These are phyloP conservation scores for Rubroboletus pulcherrimus DNA, from an alignment of 768 basidiomycete genomes.

Conservation along the genomic window DNA sequence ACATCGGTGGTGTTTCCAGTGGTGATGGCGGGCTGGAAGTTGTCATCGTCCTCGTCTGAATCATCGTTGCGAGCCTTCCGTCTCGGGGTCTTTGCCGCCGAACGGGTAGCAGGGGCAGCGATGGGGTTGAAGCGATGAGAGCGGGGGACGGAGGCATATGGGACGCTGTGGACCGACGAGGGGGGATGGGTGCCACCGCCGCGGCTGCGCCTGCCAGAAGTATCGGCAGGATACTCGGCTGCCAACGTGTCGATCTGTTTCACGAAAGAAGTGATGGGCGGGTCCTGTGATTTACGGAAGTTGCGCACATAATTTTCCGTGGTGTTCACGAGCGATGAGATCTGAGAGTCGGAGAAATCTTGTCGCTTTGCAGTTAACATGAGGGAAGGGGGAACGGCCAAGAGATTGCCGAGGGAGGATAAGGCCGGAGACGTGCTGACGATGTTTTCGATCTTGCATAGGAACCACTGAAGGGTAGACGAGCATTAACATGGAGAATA, in stretches of 20 bases:
- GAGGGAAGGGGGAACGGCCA: slow-evolving; percentile 67
- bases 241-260: slow-evolving; percentile 99
- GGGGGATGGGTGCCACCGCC: slow-evolving; percentile 61
- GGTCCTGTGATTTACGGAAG: slow-evolving; percentile 75
- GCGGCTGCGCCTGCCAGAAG: slow-evolving; percentile 64
- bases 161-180: slow-evolving; percentile 42
- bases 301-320: slow-evolving; percentile 79
- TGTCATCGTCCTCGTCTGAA: slow-evolving; percentile 71
- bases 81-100: slow-evolving; percentile 49
- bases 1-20: slow-evolving; percentile 51
- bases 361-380: slow-evolving; percentile 87
- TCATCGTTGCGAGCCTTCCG: slow-evolving; percentile 56
- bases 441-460: slow-evolving; percentile 99
- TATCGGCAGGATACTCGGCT: slow-evolving; percentile 97
- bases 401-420: slow-evolving; percentile 64
- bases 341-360: slow-evolving; percentile 94
- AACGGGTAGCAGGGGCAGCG: slow-evolving; percentile 45
- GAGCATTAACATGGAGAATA: background rate
- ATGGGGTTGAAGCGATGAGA: slow-evolving; percentile 82
- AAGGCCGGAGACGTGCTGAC: slow-evolving; percentile 81
- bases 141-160: slow-evolving; percentile 63
- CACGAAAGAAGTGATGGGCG: slow-evolving; percentile 85
- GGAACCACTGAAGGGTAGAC: slow-evolving; percentile 72
- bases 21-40: slow-evolving; percentile 55
- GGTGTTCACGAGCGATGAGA: slow-evolving; percentile 72